Percentiles rank a stretch among this genome's conserved stretches.
phyloP scores from a whole-genome alignment of 345 rosid genomes.

The Rhodamnia rubescens region DNA sequence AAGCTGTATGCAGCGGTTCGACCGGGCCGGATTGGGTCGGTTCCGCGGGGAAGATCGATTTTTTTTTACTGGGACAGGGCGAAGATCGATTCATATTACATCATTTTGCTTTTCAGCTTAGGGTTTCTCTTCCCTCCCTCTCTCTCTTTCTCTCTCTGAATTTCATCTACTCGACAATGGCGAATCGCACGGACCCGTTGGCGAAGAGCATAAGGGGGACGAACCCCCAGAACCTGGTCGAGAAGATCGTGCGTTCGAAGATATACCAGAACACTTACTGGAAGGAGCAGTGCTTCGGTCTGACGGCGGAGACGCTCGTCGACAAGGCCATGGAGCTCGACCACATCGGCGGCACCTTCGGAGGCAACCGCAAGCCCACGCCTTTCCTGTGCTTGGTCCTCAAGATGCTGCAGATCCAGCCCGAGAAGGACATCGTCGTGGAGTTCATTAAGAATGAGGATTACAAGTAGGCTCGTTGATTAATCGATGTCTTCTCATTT shows the following conservation, averaged over 20 bases:
- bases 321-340: slow-evolving; percentile 95
- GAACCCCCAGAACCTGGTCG: slow-evolving; percentile 81
- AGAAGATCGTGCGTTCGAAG: slow-evolving; percentile 65
- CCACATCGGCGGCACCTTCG: slow-evolving; percentile 73
- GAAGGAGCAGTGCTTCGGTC: slow-evolving; percentile 93
- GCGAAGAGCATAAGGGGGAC: slow-evolving; percentile 85
- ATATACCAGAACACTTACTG: slow-evolving; percentile 77
- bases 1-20: not conserved
- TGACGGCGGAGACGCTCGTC: slow-evolving; percentile 81
- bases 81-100: not conserved
- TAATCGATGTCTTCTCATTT: not conserved
- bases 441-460: slow-evolving; percentile 90
- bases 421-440: slow-evolving; percentile 84
- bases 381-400: slow-evolving; percentile 74
- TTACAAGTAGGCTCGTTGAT: slow-evolving; percentile 43
- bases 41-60: not conserved
- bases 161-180: slow-evolving; percentile 26
- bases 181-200: slow-evolving; percentile 82
- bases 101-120: not conserved
- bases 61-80: not conserved
- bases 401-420: slow-evolving; percentile 96
- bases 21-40: not conserved
- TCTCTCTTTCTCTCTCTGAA: not conserved
- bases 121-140: not conserved
- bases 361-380: slow-evolving; percentile 81